Percentiles rank a stretch among this genome's conserved stretches.
phyloP scores from a whole-genome alignment of 257 asterid species.

The Mentha longifolia region DNA sequence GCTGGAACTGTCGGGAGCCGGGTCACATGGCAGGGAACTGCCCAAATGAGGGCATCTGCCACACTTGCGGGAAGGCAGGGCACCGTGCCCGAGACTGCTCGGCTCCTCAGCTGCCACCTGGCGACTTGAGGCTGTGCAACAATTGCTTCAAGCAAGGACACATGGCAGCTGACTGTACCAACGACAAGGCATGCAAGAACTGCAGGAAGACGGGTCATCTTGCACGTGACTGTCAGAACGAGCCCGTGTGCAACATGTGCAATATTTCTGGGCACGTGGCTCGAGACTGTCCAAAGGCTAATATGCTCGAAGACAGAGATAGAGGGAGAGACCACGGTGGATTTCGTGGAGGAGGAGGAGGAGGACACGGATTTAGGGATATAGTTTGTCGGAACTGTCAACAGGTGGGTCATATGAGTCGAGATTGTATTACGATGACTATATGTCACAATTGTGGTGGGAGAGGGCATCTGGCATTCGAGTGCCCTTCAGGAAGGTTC shows the following conservation, averaged over 20 bases:
- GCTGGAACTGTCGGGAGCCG: slow-evolving; percentile 92
- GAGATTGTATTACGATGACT: slow-evolving; percentile 68
- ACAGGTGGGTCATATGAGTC: slow-evolving; percentile 84
- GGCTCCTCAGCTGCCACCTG: slow-evolving; percentile 60
- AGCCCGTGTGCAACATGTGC: slow-evolving; percentile 74
- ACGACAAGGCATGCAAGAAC: slow-evolving; percentile 84
- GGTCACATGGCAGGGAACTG: slow-evolving; percentile 84
- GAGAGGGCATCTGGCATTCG: slow-evolving; percentile 79
- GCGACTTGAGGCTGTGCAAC: slow-evolving; percentile 77
- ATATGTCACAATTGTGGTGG: slow-evolving; percentile 94
- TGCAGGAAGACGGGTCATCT: slow-evolving; percentile 77
- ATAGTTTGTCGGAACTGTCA: slow-evolving; percentile 77
- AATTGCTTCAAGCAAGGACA: slow-evolving; percentile 90
- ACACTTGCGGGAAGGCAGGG: slow-evolving; percentile 83
- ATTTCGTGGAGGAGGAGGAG: slow-evolving; percentile 30
- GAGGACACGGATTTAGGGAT: slow-evolving; percentile 56
- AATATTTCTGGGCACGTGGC: slow-evolving; percentile 73
- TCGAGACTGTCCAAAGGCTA: slow-evolving; percentile 73
- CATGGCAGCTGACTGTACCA: slow-evolving; percentile 72
- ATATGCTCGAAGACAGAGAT: slow-evolving; percentile 52
- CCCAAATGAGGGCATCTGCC: slow-evolving; percentile 83
- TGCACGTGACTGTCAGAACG: slow-evolving; percentile 71
- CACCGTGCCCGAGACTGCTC: slow-evolving; percentile 79
- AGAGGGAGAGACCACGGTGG: slow-evolving; percentile 35
- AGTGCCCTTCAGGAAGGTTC: slow-evolving; percentile 86